A percentile compares a stretch with the other conserved stretches of the same genome.
Conservation (phyloP, 2,329 filamentous ascomycete species). For the Grosmannia penicillata region DNA sequence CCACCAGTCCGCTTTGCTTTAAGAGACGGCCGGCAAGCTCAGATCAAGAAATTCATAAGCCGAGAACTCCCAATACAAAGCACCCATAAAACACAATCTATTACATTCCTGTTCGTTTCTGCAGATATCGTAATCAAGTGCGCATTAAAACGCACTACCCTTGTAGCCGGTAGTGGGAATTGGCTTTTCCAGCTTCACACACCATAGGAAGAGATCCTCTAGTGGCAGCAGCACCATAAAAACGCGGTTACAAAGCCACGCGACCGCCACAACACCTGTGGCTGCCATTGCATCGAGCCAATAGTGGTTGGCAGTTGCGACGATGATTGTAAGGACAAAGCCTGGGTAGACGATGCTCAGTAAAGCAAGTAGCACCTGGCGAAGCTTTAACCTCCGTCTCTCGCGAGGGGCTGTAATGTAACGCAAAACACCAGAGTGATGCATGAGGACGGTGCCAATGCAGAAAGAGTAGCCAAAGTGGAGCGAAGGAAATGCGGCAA, state of each 20-base stretch:
- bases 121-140: no score
- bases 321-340: slow-evolving; percentile 40
- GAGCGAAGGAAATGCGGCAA: slow-evolving; percentile 43
- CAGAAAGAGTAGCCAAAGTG: slow-evolving; percentile 42
- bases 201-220: slow-evolving; percentile 51
- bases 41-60: no score
- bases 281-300: slow-evolving; percentile 53
- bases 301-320: slow-evolving; percentile 48
- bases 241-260: slow-evolving; percentile 36
- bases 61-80: no score
- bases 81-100: no score
- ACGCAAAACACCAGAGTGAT: slow-evolving; percentile 33
- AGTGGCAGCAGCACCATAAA: slow-evolving; percentile 45
- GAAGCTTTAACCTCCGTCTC: background rate
- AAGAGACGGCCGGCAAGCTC: no score
- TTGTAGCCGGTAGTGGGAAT: slow-evolving; percentile 28
- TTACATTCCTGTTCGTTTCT: no score
- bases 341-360: slow-evolving; percentile 35
- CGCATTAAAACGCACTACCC: background rate
- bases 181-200: slow-evolving; percentile 45
- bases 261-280: slow-evolving; percentile 41
- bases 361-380: slow-evolving; percentile 7
- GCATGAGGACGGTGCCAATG: slow-evolving; percentile 36
- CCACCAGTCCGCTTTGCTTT: no score
- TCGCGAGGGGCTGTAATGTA: slow-evolving; percentile 11